Evolutionary conservation across 805 yeast species (phyloP).

Genomic region (Metschnikowia orientalis): DNA sequence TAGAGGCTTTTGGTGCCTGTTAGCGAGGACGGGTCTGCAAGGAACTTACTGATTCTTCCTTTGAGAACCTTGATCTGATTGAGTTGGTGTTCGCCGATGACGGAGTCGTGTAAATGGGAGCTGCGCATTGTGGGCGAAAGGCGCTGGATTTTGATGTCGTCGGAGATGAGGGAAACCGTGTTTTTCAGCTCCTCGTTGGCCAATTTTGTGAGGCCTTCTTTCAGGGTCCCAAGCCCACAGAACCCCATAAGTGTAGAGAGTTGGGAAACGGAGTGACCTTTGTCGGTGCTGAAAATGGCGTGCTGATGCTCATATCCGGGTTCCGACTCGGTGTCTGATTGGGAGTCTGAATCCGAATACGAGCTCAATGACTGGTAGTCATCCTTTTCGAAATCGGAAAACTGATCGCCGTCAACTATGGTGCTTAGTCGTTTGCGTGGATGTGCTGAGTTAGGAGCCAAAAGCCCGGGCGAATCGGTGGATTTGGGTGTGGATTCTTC

Average conservation of each 20-base stretch:
- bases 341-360: background rate
- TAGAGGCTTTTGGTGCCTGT: constrained; percentile 23
- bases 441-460: no score
- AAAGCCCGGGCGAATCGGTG: no score
- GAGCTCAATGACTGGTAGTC: constrained; percentile 11
- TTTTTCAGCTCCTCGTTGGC: constrained; percentile 34
- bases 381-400: constrained; percentile 16
- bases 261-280: constrained; percentile 19
- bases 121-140: constrained; percentile 21
- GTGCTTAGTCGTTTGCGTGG: constrained; percentile 24
- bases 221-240: constrained; percentile 27
- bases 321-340: constrained; percentile 2
- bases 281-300: constrained; percentile 19
- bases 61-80: constrained; percentile 22
- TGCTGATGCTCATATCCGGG: constrained; percentile 24
- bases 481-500: no score
- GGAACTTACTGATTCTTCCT: constrained; percentile 14
- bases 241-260: constrained; percentile 31
- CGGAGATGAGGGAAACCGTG: constrained; percentile 28
- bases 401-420: constrained; percentile 23
- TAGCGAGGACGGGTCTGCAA: constrained; percentile 13
- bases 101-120: constrained; percentile 21
- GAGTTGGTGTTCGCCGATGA: constrained; percentile 29
- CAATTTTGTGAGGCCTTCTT: constrained; percentile 15
- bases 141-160: constrained; percentile 21